These are phyloP conservation scores for Spergularia marina DNA, from an alignment of 148 eudicot genomes.

Conservation along the genomic window DNA sequence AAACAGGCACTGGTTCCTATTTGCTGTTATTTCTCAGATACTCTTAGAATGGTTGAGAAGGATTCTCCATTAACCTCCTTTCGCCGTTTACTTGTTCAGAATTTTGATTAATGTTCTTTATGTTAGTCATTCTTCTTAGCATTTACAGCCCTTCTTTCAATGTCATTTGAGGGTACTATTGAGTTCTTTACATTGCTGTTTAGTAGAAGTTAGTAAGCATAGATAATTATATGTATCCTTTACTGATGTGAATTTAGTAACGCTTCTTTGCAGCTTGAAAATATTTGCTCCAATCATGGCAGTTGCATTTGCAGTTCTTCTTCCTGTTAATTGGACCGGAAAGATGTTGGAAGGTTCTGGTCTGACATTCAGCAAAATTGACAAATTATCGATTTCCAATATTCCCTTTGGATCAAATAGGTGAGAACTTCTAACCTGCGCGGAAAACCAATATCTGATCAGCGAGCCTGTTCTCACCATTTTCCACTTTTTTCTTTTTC, in stretches of 20 bases:
- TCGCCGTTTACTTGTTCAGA: too few species aligned
- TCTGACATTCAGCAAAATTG: constrained; percentile 67
- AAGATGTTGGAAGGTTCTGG: constrained; percentile 47
- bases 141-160: too few species aligned
- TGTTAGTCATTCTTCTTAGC: too few species aligned
- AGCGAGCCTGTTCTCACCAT: too few species aligned
- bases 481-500: too few species aligned
- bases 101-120: too few species aligned
- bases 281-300: constrained; percentile 85
- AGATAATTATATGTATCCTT: background rate
- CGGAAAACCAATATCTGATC: background rate
- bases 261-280: constrained; percentile 68
- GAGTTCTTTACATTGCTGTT: constrained; percentile 1
- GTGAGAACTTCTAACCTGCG: constrained; percentile 32
- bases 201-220: background rate
- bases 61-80: too few species aligned
- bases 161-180: background rate
- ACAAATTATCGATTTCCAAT: constrained; percentile 93
- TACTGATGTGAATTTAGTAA: constrained; percentile 14
- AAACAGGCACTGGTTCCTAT: background rate
- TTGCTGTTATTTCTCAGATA: background rate
- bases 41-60: too few species aligned
- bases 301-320: constrained; percentile 74
- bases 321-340: constrained; percentile 93
- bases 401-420: constrained; percentile 74